Base-by-base conservation (phyloP, 345 rosid genomes). In the Gossypium longicalyx region DNA sequence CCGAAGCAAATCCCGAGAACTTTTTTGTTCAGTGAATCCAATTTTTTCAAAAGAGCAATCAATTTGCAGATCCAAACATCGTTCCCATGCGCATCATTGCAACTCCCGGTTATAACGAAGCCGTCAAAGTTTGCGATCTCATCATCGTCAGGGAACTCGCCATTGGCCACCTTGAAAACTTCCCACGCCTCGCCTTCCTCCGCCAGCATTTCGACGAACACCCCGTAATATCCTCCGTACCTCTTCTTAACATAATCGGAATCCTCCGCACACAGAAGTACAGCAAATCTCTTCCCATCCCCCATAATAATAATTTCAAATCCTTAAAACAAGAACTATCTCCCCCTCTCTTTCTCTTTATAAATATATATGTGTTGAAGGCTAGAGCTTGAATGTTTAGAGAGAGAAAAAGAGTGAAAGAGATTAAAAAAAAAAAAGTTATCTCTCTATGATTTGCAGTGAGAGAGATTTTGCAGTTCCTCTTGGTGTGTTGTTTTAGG, bases 1-100 rank as follows among this genome's bases (percentile, higher is more conserved):
- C 95, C 93, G 58, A 90, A 90, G 83, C 95, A 88, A 69, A 90
- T 81, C 12, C 96, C 93, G 0, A 89, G 90, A 77, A 91, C 75
- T 66, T 76, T 89, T 68, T 84, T 91, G 76, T 85, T 80, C 82
- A 78, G 41, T 16, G 82, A 79, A 74, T 89, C 83, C 84, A 89
- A 66, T 70, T 73, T 83, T 78, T 71, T 83, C 80, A 91, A 57
- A 27, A 87, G 80, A 16, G 44, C n/a, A 27, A 91, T 4, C 2
- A 91, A 86, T 44, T 48, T 80, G 16, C 83, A 83, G 90, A 91
- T 89, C 93, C 91, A 91, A 29, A 44, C 76, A 56, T 91, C 93
- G 22, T 85, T 69, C 2, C 83, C 84, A 48, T 91, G 83, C 27
- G 93, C 96, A 79, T 91, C 91, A 74, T 71, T 85, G 82, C 88